Base-by-base conservation (phyloP, 805 yeast species). In the Zygosaccharomyces gambellarensis region DNA sequence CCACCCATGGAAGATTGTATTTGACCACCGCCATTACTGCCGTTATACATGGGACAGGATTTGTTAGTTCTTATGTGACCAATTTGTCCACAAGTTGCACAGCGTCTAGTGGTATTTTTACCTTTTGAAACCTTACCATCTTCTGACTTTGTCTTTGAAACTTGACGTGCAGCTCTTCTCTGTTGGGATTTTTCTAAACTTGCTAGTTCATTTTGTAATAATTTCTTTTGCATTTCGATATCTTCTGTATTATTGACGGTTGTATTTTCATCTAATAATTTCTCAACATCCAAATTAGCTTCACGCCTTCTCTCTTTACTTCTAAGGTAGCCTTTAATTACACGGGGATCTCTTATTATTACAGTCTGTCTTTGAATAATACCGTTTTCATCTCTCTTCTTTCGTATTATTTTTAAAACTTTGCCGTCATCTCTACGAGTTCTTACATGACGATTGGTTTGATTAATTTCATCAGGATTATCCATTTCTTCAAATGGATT, bases 31-130 rank as follows among this genome's bases (percentile, higher is more conserved):
- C 45, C 45, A 30, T 38, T 36, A 39, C 48, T 51, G 50, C 79
- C 81, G 53, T 79, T 80, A 64, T 87, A 92, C 78, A 90, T 76
- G 12, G 98, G 99, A 71, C 99, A 92, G 1, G 92, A 73, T 55
- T 76, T 76, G 65, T 89, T 90, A 2, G 99, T 92, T 64, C 94
- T 79, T 53, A 92, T 92, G 66, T 92, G 99, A 0, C 98, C 99
- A 54, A 87, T 77, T 10, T 92, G 94, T 21, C 98, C 98, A 75
- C 99, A 92, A 0, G 94, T 85, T 3, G 95, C 90, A 71, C 99
- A 92, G 62, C 88, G 81, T 64, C 99, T 75, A 7, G 85, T 83
- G 0, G 75, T 71, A 43, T 70, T 69, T 47, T 68, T 71, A 1
- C 67, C 63, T 41, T 68, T 68, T 1, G 59, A 21, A 14, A 52